phyloP scores from a whole-genome alignment of 2,329 filamentous ascomycete species.

The Elsinoe ampelina region DNA sequence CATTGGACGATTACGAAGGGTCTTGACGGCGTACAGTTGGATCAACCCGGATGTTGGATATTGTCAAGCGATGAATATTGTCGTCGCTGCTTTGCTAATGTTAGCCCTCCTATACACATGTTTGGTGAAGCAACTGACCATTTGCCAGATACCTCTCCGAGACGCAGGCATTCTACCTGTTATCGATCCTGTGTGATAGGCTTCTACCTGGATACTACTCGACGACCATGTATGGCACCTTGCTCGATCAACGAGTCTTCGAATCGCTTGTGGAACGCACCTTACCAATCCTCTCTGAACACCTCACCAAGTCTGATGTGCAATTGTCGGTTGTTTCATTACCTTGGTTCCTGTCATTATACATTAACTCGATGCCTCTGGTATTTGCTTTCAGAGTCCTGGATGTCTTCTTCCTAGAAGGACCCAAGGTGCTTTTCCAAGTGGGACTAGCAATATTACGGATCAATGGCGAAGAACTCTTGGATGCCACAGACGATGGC shows the following conservation, averaged over 20 bases:
- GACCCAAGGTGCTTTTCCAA: constrained; percentile 94
- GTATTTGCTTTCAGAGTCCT: constrained; percentile 95
- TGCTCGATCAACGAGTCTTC: constrained; percentile 94
- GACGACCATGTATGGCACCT: constrained; percentile 96
- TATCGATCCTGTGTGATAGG: constrained; percentile 85
- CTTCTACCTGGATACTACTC: constrained; percentile 95
- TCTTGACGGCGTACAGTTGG: constrained; percentile 97
- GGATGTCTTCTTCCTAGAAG: constrained; percentile 97
- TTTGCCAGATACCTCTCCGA: constrained; percentile 77
- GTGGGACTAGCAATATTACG: constrained; percentile 92
- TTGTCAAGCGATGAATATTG: constrained; percentile 99
- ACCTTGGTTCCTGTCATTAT: constrained; percentile 95
- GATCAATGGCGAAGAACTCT: constrained; percentile 90
- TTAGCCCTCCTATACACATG: constrained; percentile 29
- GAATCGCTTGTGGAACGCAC: constrained; percentile 97
- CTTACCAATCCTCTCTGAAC: constrained; percentile 97
- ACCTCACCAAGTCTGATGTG: constrained; percentile 92
- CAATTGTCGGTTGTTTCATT: constrained; percentile 95
- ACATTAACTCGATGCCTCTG: constrained; percentile 98
- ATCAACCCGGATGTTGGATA: constrained; percentile 92
- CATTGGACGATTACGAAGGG: constrained; percentile 77
- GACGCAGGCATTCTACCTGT: constrained; percentile 84
- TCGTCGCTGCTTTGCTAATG: constrained; percentile 93
- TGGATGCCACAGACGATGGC: constrained; percentile 89
- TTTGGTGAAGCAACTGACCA: constrained; percentile 27